Conservation (phyloP, 2,329 filamentous ascomycete species). For the Colletotrichum spaethianum region DNA sequence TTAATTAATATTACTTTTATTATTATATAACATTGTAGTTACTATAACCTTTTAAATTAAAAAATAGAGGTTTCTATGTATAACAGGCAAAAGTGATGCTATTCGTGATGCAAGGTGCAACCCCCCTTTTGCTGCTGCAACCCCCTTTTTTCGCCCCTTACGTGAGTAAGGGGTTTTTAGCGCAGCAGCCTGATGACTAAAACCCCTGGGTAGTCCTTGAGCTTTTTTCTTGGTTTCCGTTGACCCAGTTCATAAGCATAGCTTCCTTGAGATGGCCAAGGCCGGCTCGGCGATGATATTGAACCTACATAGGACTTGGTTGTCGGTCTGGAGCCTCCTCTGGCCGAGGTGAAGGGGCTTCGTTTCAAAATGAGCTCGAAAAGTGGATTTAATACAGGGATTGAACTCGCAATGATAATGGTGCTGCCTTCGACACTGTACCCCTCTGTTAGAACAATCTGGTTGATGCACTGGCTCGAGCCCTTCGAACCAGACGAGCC, state of each 20-base stretch:
- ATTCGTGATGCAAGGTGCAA: no score
- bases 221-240: constrained; percentile 33
- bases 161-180: no score
- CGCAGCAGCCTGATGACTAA: no score
- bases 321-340: background rate
- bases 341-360: constrained; percentile 33
- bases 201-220: no score
- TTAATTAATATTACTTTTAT: no score
- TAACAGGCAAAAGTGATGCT: no score
- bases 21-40: no score
- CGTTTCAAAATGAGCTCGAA: constrained; percentile 9
- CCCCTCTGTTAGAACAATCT: background rate
- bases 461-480: background rate
- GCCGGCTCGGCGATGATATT: background rate
- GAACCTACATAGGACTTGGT: background rate
- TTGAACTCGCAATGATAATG: constrained; percentile 54
- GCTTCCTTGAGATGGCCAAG: background rate
- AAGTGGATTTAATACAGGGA: constrained; percentile 53
- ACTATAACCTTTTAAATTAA: no score
- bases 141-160: no score
- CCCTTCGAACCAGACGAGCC: background rate
- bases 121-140: no score
- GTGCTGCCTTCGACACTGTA: constrained; percentile 51
- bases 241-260: constrained; percentile 32
- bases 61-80: no score